Conservation (phyloP, 225 moss, liverwort and hornwort genomes). For the Rhytidiadelphus loreus region DNA sequence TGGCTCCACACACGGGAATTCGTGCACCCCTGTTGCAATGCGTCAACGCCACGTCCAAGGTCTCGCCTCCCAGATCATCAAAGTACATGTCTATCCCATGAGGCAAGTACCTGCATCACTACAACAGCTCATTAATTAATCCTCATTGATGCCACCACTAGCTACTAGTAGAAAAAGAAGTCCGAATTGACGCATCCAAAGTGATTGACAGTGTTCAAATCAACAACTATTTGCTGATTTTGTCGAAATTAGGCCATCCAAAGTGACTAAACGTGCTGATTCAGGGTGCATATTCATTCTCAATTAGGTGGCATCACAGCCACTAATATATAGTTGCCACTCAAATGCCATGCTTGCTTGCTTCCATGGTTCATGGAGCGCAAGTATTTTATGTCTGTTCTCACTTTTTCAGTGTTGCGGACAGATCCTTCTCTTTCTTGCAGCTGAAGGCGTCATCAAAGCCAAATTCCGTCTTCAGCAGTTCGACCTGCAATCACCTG, state of each 20-base stretch:
- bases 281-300: too few relatives aligned
- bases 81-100: slow-evolving; percentile 69
- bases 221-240: too few relatives aligned
- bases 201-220: too few relatives aligned
- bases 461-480: slow-evolving; percentile 51
- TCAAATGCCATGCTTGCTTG: not conserved
- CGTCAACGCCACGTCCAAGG: slow-evolving; percentile 42
- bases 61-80: slow-evolving; percentile 70
- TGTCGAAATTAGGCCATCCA: too few relatives aligned
- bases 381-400: not conserved
- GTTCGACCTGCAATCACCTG: slow-evolving; percentile 19
- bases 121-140: not conserved
- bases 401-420: slow-evolving; percentile 45
- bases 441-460: slow-evolving; percentile 72
- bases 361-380: not conserved
- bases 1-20: slow-evolving; percentile 40
- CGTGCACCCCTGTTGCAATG: slow-evolving; percentile 35
- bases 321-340: not conserved
- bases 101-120: slow-evolving; percentile 31
- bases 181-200: too few relatives aligned
- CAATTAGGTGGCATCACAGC: not conserved
- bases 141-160: not conserved
- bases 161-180: too few relatives aligned
- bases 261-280: too few relatives aligned
- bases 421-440: slow-evolving; percentile 54